These are phyloP conservation scores for Daphne laureola DNA, from an alignment of 441 rosid genomes.

Conservation along the genomic window DNA sequence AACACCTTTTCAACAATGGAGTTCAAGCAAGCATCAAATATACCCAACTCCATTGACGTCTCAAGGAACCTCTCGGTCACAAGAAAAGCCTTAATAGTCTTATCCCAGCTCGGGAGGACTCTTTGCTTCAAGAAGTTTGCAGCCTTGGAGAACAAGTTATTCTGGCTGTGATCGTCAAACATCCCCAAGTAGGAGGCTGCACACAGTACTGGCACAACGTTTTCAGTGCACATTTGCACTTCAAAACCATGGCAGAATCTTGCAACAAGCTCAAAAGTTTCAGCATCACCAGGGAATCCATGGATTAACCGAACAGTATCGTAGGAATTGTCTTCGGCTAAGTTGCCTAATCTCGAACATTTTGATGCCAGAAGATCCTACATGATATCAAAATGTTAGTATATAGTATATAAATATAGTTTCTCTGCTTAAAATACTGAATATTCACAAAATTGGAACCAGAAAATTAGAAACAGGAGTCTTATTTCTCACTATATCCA, in stretches of 20 bases:
- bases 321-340: constrained; percentile 28
- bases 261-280: constrained; percentile 44
- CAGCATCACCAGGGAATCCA: constrained; percentile 43
- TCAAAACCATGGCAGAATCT: constrained; percentile 75
- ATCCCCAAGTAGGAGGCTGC: constrained; percentile 54
- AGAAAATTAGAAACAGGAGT: background rate
- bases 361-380: constrained; percentile 58
- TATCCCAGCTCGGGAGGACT: constrained; percentile 66
- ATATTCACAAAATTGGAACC: background rate
- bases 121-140: constrained; percentile 32
- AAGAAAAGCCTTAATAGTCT: constrained; percentile 51
- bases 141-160: constrained; percentile 49
- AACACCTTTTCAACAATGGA: constrained; percentile 53
- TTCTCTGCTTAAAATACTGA: background rate
- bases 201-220: constrained; percentile 52
- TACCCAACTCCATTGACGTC: constrained; percentile 31
- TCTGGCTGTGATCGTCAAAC: constrained; percentile 47
- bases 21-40: constrained; percentile 51
- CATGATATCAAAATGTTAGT: background rate
- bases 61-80: constrained; percentile 24
- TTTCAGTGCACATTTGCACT: constrained; percentile 41
- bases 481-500: constrained; percentile 34
- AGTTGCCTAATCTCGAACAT: constrained; percentile 51
- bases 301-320: constrained; percentile 31
- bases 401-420: too few species aligned